A percentile compares a stretch with the other conserved stretches of the same genome.
Evolutionary conservation across 805 yeast genomes (phyloP).

Genomic region (Wickerhamomyces subpelliculosus): DNA sequence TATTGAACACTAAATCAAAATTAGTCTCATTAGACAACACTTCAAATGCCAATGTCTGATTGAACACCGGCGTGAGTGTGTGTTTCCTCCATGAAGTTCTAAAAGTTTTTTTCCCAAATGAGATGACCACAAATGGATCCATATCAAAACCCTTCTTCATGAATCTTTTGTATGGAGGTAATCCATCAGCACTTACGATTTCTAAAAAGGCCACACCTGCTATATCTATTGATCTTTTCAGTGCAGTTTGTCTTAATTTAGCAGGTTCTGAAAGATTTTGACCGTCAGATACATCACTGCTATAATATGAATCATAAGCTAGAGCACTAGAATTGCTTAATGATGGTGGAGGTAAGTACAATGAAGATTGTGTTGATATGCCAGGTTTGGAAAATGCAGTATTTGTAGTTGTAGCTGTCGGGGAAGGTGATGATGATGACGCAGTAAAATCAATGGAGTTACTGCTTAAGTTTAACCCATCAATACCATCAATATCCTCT

Average conservation of each 20-base stretch:
- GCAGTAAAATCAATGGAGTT: background rate
- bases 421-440: background rate
- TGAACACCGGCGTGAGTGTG: constrained; percentile 73
- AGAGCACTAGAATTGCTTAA: background rate
- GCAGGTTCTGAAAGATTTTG: no score
- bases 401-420: background rate
- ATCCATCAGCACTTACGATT: constrained; percentile 60
- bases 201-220: constrained; percentile 75
- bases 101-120: constrained; percentile 83
- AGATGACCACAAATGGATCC: constrained; percentile 93
- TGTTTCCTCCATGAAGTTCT: constrained; percentile 83
- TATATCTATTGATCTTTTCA: background rate
- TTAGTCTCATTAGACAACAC: constrained; percentile 57
- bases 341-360: background rate
- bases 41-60: constrained; percentile 77
- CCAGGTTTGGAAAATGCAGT: background rate
- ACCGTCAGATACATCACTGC: constrained; percentile 6
- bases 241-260: no score
- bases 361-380: background rate
- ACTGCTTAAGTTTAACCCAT: background rate
- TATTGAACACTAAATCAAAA: constrained; percentile 61
- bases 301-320: constrained; percentile 5
- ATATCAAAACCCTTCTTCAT: constrained; percentile 78
- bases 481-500: constrained; percentile 2
- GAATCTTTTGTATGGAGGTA: constrained; percentile 68